phyloP scores from a whole-genome alignment of 2,329 filamentous ascomycete species.

The Verticillium zaregamsianum region DNA sequence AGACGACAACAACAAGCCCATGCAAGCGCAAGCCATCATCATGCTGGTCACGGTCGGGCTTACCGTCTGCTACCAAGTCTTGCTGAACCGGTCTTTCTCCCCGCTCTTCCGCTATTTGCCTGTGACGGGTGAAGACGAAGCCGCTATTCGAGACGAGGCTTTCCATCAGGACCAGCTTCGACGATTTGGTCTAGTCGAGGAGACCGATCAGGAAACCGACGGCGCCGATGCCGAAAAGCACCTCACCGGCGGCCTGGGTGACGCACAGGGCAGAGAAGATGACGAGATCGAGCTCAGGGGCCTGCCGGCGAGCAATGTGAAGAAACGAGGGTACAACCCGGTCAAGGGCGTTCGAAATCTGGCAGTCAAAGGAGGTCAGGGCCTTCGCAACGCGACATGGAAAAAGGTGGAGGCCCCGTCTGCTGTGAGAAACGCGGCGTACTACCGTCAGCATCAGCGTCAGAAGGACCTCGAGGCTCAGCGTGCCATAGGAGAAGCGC shows the following conservation, averaged over 20 bases:
- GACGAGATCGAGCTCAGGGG: slow-evolving; percentile 30
- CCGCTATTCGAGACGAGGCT: slow-evolving; percentile 82
- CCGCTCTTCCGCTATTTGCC: slow-evolving; percentile 86
- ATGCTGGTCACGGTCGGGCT: slow-evolving; percentile 75
- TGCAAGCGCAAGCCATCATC: slow-evolving; percentile 64
- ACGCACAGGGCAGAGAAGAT: slow-evolving; percentile 21
- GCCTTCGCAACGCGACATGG: slow-evolving; percentile 41
- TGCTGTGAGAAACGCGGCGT: slow-evolving; percentile 35
- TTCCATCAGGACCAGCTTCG: slow-evolving; percentile 76
- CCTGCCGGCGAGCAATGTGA: slow-evolving; percentile 16
- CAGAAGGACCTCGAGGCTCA: slow-evolving; percentile 68
- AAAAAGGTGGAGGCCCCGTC: slow-evolving; percentile 30
- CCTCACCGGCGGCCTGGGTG: slow-evolving; percentile 37
- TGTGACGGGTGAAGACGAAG: slow-evolving; percentile 93
- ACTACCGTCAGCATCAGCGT: slow-evolving; percentile 45
- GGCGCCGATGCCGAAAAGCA: slow-evolving; percentile 37
- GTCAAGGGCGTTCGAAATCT: slow-evolving; percentile 43
- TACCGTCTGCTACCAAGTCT: slow-evolving; percentile 72
- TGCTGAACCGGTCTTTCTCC: slow-evolving; percentile 78
- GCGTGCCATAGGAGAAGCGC: slow-evolving; percentile 67
- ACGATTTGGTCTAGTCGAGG: slow-evolving; percentile 58
- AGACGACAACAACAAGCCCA: slow-evolving; percentile 43
- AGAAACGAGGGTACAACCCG: slow-evolving; percentile 38
- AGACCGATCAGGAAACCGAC: slow-evolving; percentile 45
- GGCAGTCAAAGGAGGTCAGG: slow-evolving; percentile 45